Evolutionary conservation across 441 rosid genomes (phyloP).

Genomic region (Arabidopsis lyrata): DNA sequence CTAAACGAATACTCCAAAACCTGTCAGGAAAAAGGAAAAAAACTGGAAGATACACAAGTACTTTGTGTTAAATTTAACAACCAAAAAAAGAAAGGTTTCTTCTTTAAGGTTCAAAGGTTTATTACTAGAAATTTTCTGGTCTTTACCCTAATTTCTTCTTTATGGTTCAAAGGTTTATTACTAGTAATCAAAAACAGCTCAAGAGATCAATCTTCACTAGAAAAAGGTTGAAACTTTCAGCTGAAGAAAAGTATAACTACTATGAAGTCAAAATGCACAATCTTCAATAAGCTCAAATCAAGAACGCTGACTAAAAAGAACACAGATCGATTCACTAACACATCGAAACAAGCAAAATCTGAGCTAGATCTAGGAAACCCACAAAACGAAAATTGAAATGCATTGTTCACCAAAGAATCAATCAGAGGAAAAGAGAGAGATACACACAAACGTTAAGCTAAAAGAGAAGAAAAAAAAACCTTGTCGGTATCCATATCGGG

Average conservation of each 20-base stretch:
- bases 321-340: constrained; percentile 39
- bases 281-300: constrained; percentile 21
- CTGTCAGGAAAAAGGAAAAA: background rate
- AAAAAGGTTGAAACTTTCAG: background rate
- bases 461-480: constrained; percentile 41
- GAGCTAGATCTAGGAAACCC: constrained; percentile 45
- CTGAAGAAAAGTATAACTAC: constrained; percentile 5
- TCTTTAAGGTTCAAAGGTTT: constrained; percentile 25
- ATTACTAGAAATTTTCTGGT: background rate
- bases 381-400: constrained; percentile 13
- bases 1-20: constrained; percentile 25
- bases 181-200: constrained; percentile 17
- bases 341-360: constrained; percentile 46
- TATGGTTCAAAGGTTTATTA: constrained; percentile 23
- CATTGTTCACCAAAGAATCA: constrained; percentile 18
- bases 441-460: background rate
- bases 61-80: constrained; percentile 11
- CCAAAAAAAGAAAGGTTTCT: background rate
- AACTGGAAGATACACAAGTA: constrained; percentile 6
- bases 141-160: constrained; percentile 8
- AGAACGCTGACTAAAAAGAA: constrained; percentile 10
- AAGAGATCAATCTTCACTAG: constrained; percentile 36
- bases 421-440: constrained; percentile 14
- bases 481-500: constrained; percentile 58
- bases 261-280: constrained; percentile 21